Evolutionary conservation across 202 grass and related monocot genomes (phyloP).

Genomic region (Cymbopogon flexuosus): DNA sequence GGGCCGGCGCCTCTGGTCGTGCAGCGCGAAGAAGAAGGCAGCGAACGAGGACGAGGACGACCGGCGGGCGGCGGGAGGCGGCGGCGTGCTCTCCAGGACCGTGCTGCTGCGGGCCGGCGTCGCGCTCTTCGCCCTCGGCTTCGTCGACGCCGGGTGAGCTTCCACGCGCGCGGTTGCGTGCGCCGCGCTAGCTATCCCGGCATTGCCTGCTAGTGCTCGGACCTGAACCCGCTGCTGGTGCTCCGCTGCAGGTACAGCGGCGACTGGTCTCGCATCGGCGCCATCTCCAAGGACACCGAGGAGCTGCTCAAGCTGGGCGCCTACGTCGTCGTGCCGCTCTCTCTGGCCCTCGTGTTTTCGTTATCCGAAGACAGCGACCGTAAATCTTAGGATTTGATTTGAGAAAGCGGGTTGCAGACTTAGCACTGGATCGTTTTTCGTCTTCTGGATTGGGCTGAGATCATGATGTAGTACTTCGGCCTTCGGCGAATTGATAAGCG

Average conservation of each 20-base stretch:
- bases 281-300: conserved; percentile 73
- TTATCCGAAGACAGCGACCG: conserved; percentile 17
- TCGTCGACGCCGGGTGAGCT: conserved; percentile 85
- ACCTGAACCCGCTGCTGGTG: background rate
- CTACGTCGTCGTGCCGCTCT: conserved; percentile 63
- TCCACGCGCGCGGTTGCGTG: background rate
- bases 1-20: background rate
- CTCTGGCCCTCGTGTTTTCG: conserved; percentile 39
- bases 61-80: background rate
- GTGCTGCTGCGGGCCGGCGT: conserved; percentile 45
- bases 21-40: conserved; percentile 27
- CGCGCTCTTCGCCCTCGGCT: conserved; percentile 67
- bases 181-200: background rate
- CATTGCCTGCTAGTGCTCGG: background rate
- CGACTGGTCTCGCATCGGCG: conserved; percentile 82
- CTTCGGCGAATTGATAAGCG: too few relatives aligned
- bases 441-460: background rate
- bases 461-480: too few relatives aligned
- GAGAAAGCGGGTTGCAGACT: too few relatives aligned
- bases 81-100: conserved; percentile 32
- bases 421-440: background rate
- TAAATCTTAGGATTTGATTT: background rate
- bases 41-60: background rate
- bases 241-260: conserved; percentile 74
- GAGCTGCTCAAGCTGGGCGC: conserved; percentile 66